Base-by-base conservation (phyloP, 345 rosid genomes). In the Barbarea vulgaris region DNA sequence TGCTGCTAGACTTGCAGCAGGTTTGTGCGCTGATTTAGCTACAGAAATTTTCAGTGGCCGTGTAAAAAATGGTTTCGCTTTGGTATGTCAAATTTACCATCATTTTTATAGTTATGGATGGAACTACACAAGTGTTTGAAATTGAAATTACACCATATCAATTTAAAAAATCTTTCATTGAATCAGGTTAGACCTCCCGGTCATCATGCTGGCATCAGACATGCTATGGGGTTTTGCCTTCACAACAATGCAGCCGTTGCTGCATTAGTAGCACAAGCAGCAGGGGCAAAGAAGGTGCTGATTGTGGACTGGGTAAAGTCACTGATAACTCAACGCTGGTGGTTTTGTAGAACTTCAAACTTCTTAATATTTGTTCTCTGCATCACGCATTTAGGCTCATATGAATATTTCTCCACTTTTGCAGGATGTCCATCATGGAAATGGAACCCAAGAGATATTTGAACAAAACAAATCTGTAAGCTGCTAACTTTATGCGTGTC, bases 381-480 rank as follows among this genome's bases (percentile, higher is more conserved):
- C 59, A 34, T 11, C 37, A 25, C 14, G 18, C 52, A 27, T 15
- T 60, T 60, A 53, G 25, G 70, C 65, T 15, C 37, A 50, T 67
- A 52, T 51, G 7, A 31, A 28, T 21, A 28, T 51, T 21, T 28
- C n/a, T 64, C 72, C 51, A 51, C 74, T 69, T 60, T 80, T 79
- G 65, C 87, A 95, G 99, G 98, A 95, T 83, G 99, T 95, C 60
- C 98, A 95, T 84, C 98, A 92, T 88, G 97, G 98, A 81, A 95
- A 95, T 85, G 98, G 98, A 52, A 90, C 97, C 9, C 99, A 93
- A 85, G 98, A 95, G 80, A 90, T 95, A 71, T 92, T 95, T 79
- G 90, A 90, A 53, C 84, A 80, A 66, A 91, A 84, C 83, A 91
- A 88, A 84, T 89, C 93, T 75, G 98, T 95, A 80, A 79, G 96